Conservation (phyloP, 1,284 basidiomycete genomes). For the Filobasidium uniguttulatum region DNA sequence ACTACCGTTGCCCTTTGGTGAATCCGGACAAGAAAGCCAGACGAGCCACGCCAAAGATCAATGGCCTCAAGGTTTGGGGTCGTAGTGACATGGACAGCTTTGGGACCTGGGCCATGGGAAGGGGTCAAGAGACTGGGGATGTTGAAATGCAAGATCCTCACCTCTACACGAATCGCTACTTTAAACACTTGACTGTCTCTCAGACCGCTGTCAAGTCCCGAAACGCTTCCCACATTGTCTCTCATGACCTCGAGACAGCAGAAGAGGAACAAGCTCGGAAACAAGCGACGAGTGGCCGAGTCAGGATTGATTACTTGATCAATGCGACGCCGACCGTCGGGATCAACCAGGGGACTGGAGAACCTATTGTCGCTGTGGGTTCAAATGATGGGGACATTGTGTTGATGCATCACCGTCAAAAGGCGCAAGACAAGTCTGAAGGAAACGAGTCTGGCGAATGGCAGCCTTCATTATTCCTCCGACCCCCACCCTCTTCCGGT, state of each 20-base stretch:
- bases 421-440: background rate
- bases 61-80: conserved; percentile 31
- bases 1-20: conserved; percentile 9
- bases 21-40: conserved; percentile 11
- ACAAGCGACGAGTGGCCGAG: conserved; percentile 16
- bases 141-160: conserved; percentile 25
- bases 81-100: conserved; percentile 37
- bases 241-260: conserved; percentile 16
- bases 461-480: conserved; percentile 29
- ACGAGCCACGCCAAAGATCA: conserved; percentile 10
- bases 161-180: conserved; percentile 21
- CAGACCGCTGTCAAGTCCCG: background rate
- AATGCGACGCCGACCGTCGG: conserved; percentile 33
- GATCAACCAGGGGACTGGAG: conserved; percentile 21
- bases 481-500: conserved; percentile 14
- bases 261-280: conserved; percentile 21
- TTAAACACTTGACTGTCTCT: conserved; percentile 25
- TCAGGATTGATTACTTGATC: conserved; percentile 31
- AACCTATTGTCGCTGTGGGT: conserved; percentile 28
- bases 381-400: conserved; percentile 34
- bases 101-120: conserved; percentile 26
- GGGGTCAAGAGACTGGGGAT: conserved; percentile 22
- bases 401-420: conserved; percentile 23
- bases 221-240: conserved; percentile 4
- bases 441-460: conserved; percentile 14